phyloP scores from a whole-genome alignment of 805 yeast species.

The Millerago galiae region DNA sequence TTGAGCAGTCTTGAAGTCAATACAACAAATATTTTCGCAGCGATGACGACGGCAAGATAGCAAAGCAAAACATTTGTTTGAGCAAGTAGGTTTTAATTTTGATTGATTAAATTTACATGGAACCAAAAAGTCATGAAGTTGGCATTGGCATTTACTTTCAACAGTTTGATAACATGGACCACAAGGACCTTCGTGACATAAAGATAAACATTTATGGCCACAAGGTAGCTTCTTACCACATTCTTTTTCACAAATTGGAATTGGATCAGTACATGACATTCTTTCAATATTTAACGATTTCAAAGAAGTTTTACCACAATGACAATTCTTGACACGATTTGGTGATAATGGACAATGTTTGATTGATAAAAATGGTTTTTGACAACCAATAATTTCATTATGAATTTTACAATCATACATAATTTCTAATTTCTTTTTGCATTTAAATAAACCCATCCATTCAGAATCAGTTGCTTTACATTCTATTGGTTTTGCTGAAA shows the following conservation, averaged over 20 bases:
- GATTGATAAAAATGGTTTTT: conserved; percentile 23
- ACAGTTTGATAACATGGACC: conserved; percentile 54
- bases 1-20: conserved; percentile 53
- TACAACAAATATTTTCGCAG: conserved; percentile 66
- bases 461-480: conserved; percentile 20
- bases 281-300: conserved; percentile 36
- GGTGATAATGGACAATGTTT: conserved; percentile 62
- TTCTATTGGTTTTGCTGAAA: conserved; percentile 33
- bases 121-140: conserved; percentile 45
- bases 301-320: conserved; percentile 66
- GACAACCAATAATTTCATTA: conserved; percentile 49
- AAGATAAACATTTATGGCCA: conserved; percentile 68
- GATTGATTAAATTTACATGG: conserved; percentile 55
- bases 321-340: conserved; percentile 52
- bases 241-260: conserved; percentile 62
- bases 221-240: conserved; percentile 65
- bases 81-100: conserved; percentile 55
- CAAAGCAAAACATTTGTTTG: conserved; percentile 63
- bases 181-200: conserved; percentile 77
- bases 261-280: conserved; percentile 61
- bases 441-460: conserved; percentile 42
- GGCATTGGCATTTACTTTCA: conserved; percentile 57
- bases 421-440: conserved; percentile 38
- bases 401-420: conserved; percentile 55
- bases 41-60: conserved; percentile 78